Evolutionary conservation across 192 early-diverging fungal genomes (phyloP).

Genomic region (Podila epigama): DNA sequence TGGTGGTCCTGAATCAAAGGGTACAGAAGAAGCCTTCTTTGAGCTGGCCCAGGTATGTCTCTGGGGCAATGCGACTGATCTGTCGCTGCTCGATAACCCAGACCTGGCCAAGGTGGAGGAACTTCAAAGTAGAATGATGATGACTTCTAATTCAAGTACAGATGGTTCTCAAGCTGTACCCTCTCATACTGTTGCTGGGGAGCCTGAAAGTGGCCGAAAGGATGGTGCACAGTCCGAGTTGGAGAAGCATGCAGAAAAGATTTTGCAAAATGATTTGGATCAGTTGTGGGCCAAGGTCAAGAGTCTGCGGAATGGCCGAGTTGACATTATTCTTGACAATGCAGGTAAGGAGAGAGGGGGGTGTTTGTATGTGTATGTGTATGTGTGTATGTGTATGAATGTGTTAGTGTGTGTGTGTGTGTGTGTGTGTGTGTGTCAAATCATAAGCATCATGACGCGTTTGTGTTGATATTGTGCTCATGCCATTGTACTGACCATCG

Average conservation of each 20-base stretch:
- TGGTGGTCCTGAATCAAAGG: conserved; percentile 38
- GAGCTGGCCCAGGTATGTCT: conserved; percentile 79
- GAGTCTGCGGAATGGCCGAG: conserved; percentile 58
- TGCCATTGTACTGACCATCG: not conserved
- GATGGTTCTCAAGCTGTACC: conserved; percentile 36
- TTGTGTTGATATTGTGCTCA: not conserved
- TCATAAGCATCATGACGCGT: not conserved
- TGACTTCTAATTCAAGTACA: conserved; percentile 4
- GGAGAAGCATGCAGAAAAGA: conserved; percentile 58
- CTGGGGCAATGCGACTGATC: conserved; percentile 92
- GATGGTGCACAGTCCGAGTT: conserved; percentile 46
- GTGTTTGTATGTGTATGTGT: not conserved
- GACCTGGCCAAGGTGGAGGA: conserved; percentile 71
- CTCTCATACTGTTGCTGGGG: not conserved
- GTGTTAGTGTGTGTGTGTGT: no score
- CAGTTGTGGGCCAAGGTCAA: conserved; percentile 66
- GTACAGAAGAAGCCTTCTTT: conserved; percentile 53
- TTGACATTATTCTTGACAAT: conserved; percentile 94
- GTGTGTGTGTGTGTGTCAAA: no score
- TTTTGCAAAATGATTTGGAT: conserved; percentile 79
- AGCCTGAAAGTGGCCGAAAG: not conserved
- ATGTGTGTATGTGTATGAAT: not conserved
- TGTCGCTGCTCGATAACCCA: conserved; percentile 80
- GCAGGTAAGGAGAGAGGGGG: conserved; percentile 61
- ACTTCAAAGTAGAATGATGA: conserved; percentile 60